Evolutionary conservation across 768 basidiomycete genomes (phyloP).

Genomic region (Symmetrospora coprosmae): DNA sequence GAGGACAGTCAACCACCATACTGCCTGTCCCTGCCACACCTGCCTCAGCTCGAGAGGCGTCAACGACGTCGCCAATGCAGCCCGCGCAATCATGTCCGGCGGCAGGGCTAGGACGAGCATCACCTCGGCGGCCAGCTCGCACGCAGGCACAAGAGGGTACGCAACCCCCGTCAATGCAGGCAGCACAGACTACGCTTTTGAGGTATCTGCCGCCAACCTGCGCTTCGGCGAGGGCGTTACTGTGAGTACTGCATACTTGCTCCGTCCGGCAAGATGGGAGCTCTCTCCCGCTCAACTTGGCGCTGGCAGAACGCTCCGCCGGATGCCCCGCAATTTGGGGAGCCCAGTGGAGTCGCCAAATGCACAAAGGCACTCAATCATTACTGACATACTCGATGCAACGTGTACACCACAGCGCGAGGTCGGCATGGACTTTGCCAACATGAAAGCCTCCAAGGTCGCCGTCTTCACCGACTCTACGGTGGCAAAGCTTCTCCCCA

Average conservation of each 20-base stretch:
- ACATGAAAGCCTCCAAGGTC: constrained; percentile 80
- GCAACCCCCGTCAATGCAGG: constrained; percentile 57
- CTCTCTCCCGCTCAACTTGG: too few species aligned
- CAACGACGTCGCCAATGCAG: neutral
- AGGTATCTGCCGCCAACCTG: constrained; percentile 68
- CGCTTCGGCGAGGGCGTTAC: constrained; percentile 84
- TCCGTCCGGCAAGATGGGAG: too few species aligned
- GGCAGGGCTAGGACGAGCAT: constrained; percentile 2
- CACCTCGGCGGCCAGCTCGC: too few species aligned
- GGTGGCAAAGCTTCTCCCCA: constrained; percentile 62
- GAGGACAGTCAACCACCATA: constrained; percentile 6
- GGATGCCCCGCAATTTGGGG: too few species aligned
- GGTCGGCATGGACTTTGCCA: constrained; percentile 86
- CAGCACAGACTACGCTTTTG: constrained; percentile 81
- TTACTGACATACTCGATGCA: too few species aligned
- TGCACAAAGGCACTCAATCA: too few species aligned
- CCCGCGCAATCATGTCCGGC: neutral
- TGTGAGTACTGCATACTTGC: constrained; percentile 36
- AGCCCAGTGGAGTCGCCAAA: too few species aligned
- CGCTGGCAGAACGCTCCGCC: too few species aligned
- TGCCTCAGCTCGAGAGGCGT: neutral
- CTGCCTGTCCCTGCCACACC: constrained; percentile 9
- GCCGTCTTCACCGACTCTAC: constrained; percentile 86
- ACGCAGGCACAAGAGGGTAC: too few species aligned
- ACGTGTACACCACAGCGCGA: constrained; percentile 37